Evolutionary conservation across 2,329 filamentous ascomycete species (phyloP).

Genomic region (Fusarium sp.): DNA sequence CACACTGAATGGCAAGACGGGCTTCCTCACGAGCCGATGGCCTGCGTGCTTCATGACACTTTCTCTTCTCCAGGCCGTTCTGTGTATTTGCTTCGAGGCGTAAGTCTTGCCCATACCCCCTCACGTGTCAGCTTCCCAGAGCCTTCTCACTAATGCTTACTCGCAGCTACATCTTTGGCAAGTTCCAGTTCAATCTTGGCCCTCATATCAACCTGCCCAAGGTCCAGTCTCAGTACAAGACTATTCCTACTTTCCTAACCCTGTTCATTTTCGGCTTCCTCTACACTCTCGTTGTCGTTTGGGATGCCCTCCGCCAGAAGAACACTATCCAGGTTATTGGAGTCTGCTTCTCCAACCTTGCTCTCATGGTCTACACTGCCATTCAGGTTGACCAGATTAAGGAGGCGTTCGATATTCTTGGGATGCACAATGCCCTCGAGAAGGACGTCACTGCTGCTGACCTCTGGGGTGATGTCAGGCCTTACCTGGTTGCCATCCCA

Average conservation of each 20-base stretch:
- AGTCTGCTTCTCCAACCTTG: conserved; percentile 91
- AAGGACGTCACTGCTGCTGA: conserved; percentile 46
- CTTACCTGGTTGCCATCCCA: conserved; percentile 87
- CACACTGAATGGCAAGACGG: conserved; percentile 61
- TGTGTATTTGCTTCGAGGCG: conserved; percentile 88
- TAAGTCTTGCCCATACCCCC: conserved; percentile 61
- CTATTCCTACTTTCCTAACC: conserved; percentile 94
- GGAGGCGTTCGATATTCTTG: conserved; percentile 73
- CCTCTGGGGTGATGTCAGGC: conserved; percentile 78
- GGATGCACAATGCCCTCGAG: conserved; percentile 58
- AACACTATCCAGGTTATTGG: conserved; percentile 99
- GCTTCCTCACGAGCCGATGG: conserved; percentile 87
- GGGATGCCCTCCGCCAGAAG: conserved; percentile 92
- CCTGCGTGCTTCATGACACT: conserved; percentile 86
- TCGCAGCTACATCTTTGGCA: conserved; percentile 85
- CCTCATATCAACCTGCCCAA: conserved; percentile 54
- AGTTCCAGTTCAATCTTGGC: conserved; percentile 77
- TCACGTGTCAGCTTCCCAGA: background rate
- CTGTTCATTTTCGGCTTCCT: conserved; percentile 98
- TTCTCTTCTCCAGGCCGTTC: conserved; percentile 79
- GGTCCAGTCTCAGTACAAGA: conserved; percentile 67
- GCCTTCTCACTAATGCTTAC: conserved; percentile 29
- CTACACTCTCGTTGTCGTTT: conserved; percentile 90
- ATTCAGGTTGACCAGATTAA: conserved; percentile 94
- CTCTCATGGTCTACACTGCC: conserved; percentile 90